Percentiles rank a stretch among this genome's conserved stretches.
These are phyloP conservation scores for Neurospora tetraspora DNA, from an alignment of 495 filamentous ascomycete species.

Conservation along the genomic window DNA sequence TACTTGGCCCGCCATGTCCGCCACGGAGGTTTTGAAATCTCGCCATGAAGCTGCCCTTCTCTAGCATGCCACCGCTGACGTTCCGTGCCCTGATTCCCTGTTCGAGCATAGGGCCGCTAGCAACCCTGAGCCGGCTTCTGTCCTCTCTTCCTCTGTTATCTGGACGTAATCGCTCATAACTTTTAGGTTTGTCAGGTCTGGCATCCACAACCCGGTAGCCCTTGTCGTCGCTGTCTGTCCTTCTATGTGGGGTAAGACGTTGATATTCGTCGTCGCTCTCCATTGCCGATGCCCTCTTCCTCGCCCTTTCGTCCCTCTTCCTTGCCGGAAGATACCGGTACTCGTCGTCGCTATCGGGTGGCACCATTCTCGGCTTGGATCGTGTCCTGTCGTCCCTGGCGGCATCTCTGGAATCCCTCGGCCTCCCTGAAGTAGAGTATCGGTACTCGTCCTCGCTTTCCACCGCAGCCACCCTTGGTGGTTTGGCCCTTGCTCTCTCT, in stretches of 20 bases:
- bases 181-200: not conserved
- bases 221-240: not conserved
- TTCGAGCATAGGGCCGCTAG: not conserved
- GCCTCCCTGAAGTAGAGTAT: constrained; percentile 2
- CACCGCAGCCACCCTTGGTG: not conserved
- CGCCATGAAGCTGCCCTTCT: not conserved
- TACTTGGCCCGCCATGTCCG: not conserved
- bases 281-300: not conserved
- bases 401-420: not conserved
- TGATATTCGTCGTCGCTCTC: constrained; percentile 20
- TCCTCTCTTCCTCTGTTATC: not conserved
- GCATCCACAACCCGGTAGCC: not conserved
- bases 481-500: not conserved
- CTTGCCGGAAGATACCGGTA: constrained; percentile 7
- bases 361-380: constrained; percentile 14
- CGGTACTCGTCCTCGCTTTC: constrained; percentile 20
- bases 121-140: not conserved
- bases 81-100: not conserved
- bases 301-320: not conserved
- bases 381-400: not conserved
- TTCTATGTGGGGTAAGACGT: constrained; percentile 3
- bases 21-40: not conserved
- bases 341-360: constrained; percentile 17
- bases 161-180: not conserved
- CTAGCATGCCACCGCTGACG: not conserved